Evolutionary conservation across 179 eudicot species (phyloP).

Genomic region (Camellia oleifera): DNA sequence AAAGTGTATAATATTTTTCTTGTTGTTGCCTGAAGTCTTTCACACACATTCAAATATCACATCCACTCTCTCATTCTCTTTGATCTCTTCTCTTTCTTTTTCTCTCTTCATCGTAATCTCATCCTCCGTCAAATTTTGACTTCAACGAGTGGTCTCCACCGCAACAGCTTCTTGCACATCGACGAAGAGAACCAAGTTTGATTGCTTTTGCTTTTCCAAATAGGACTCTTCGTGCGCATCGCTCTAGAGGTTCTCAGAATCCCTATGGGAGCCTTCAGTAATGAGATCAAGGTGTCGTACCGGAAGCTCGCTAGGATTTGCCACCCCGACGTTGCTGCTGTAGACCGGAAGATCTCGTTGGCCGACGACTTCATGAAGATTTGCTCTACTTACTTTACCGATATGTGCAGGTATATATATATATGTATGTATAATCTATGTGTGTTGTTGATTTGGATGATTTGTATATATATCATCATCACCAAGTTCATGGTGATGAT

Average conservation of each 20-base stretch:
- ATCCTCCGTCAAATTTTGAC: conserved; percentile 15
- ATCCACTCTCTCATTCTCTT: too few species aligned
- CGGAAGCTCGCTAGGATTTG: conserved; percentile 49
- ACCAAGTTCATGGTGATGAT: too few species aligned
- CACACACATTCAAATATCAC: too few species aligned
- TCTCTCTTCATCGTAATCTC: too few species aligned
- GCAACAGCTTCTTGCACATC: conserved; percentile 6
- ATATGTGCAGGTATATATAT: too few species aligned
- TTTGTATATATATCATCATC: too few species aligned
- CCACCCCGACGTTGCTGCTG: conserved; percentile 53
- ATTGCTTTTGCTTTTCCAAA: conserved; percentile 2
- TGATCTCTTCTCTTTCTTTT: too few species aligned
- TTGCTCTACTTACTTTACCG: conserved; percentile 56
- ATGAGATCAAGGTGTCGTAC: conserved; percentile 68
- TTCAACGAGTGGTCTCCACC: conserved; percentile 4
- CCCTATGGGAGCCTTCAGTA: conserved; percentile 33
- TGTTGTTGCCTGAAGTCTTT: too few species aligned
- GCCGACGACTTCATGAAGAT: conserved; percentile 57
- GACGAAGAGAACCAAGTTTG: conserved; percentile 3
- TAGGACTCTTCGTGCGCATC: conserved; percentile 15
- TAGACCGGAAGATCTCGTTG: conserved; percentile 17
- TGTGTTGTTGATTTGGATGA: too few species aligned
- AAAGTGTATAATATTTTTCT: too few species aligned
- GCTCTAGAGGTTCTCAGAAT: conserved; percentile 59
- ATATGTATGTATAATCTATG: too few species aligned